Percentiles rank a stretch among this genome's conserved stretches.
Evolutionary conservation across 2,329 filamentous ascomycete species (phyloP).

Genomic region (Thyridium curvatum): DNA sequence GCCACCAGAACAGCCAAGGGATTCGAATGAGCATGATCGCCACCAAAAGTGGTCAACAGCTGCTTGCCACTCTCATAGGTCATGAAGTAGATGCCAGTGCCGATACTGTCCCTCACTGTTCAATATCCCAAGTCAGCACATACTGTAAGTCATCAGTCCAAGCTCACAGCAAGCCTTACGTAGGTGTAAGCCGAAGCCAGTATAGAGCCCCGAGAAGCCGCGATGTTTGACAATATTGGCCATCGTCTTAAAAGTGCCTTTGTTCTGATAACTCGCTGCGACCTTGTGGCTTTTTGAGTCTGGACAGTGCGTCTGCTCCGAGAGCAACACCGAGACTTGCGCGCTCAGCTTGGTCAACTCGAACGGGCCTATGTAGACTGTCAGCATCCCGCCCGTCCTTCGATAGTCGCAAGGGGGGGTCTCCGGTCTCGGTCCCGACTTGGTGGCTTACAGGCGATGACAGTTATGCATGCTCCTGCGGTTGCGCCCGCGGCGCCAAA

Average conservation of each 20-base stretch:
- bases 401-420: background rate
- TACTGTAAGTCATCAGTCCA: background rate
- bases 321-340: constrained; percentile 75
- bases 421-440: too few relatives aligned
- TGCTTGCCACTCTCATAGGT: constrained; percentile 86
- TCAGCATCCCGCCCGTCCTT: background rate
- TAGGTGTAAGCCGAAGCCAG: constrained; percentile 72
- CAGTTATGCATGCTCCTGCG: constrained; percentile 72
- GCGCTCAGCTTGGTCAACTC: constrained; percentile 86
- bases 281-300: constrained; percentile 49
- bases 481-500: constrained; percentile 75
- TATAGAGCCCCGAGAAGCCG: constrained; percentile 69
- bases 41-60: constrained; percentile 66
- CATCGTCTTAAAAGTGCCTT: constrained; percentile 71
- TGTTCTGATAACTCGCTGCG: constrained; percentile 67
- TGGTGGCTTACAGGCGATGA: constrained; percentile 62
- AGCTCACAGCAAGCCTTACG: constrained; percentile 40
- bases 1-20: constrained; percentile 73
- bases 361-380: constrained; percentile 55
- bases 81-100: constrained; percentile 81
- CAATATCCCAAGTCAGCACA: background rate
- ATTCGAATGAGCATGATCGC: constrained; percentile 67
- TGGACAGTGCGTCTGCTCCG: constrained; percentile 42
- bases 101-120: constrained; percentile 72
- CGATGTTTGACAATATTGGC: constrained; percentile 71